Evolutionary conservation across 768 basidiomycete genomes (phyloP).

Genomic region (Candolleomyces aberdarensis): DNA sequence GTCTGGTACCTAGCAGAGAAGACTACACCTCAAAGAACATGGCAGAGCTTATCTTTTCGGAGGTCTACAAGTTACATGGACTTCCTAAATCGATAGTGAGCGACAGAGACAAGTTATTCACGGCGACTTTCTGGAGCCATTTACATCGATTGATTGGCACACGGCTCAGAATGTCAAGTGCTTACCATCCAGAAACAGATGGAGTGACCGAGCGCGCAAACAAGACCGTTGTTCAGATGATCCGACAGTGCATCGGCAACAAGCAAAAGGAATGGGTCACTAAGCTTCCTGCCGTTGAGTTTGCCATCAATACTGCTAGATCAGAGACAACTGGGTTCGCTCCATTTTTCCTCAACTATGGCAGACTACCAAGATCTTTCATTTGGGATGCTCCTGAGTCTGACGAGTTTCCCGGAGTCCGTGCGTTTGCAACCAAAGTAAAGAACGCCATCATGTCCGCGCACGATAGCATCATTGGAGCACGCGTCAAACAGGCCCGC

Average conservation of each 20-base stretch:
- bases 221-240: conserved; percentile 18
- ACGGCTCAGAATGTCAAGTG: conserved; percentile 11
- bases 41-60: conserved; percentile 9
- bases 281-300: conserved; percentile 4
- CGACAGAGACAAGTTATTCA: conserved; percentile 30
- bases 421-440: conserved; percentile 21
- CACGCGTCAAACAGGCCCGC: conserved; percentile 23
- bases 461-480: conserved; percentile 33
- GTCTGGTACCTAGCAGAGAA: conserved; percentile 11
- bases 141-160: conserved; percentile 12
- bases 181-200: conserved; percentile 35
- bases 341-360: conserved; percentile 27
- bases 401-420: conserved; percentile 14
- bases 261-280: conserved; percentile 10
- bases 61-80: conserved; percentile 11
- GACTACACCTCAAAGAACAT: conserved; percentile 9
- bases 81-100: conserved; percentile 22
- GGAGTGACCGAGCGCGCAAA: conserved; percentile 31
- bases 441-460: conserved; percentile 22
- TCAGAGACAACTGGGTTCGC: conserved; percentile 21
- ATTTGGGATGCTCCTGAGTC: conserved; percentile 2
- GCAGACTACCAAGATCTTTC: conserved; percentile 21
- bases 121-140: conserved; percentile 26
- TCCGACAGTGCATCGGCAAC: conserved; percentile 2
- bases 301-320: conserved; percentile 3